Percentiles rank a stretch among this genome's conserved stretches.
phyloP scores from a whole-genome alignment of 208 protist genomes.

The Wallacemonas rigidus region DNA sequence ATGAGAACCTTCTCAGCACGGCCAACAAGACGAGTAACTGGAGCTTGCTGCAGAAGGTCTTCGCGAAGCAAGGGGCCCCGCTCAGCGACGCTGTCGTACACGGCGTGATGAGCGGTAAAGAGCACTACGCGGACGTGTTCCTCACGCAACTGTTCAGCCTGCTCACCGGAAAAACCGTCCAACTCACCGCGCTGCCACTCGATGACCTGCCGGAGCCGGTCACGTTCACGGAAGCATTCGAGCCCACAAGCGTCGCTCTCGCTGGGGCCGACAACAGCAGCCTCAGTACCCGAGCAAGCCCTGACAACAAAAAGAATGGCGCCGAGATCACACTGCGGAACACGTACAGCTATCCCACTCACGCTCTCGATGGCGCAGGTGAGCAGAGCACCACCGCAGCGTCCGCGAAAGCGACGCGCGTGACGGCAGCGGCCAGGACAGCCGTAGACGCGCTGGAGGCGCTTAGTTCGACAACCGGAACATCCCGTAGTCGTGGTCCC shows the following conservation, averaged over 20 bases:
- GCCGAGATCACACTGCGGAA: neutral
- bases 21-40: conserved; percentile 91
- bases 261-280: conserved; percentile 1
- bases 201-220: conserved; percentile 24
- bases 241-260: conserved; percentile 21
- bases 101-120: conserved; percentile 72
- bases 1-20: conserved; percentile 74
- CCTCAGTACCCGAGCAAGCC: too few relatives aligned
- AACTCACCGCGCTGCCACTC: conserved; percentile 43
- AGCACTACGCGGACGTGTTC: conserved; percentile 70
- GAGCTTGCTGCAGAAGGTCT: conserved; percentile 69
- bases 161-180: conserved; percentile 67
- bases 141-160: conserved; percentile 79
- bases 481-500: neutral
- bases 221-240: neutral
- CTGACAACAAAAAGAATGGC: neutral
- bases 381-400: too few relatives aligned
- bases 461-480: neutral
- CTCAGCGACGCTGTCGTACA: conserved; percentile 77
- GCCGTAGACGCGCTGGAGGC: conserved; percentile 7
- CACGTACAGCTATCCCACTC: neutral
- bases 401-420: too few relatives aligned
- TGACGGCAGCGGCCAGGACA: neutral
- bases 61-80: conserved; percentile 57
- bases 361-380: neutral